Base-by-base conservation (phyloP, 202 grass and related monocot species). In the Sporobolus alterniflorus region DNA sequence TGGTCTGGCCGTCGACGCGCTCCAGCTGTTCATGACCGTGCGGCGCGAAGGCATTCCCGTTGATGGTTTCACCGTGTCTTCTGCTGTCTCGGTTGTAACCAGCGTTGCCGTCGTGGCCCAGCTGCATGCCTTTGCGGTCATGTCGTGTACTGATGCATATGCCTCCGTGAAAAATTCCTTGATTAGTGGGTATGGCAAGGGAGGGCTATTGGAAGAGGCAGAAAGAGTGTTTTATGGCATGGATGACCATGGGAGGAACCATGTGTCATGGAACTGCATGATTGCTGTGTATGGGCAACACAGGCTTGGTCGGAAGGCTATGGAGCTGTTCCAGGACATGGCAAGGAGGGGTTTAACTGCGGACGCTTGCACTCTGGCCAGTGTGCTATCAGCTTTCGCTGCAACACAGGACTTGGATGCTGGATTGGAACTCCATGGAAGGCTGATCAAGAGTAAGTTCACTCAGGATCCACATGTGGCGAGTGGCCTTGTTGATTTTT, bases 211-310 rank as follows among this genome's bases (percentile, higher is more conserved):
- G 43, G 44, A 64, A 34, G 41, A 48, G 26, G 60, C 60, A 0
- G 43, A 78, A 64, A 49, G 29, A 43, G 42, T 78, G 11, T 78
- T 78, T n/a, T 18, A 41, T 20, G 44, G 48, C 21, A 78, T 50
- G 59, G 28, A 7, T 49, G 59, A 50, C 28, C 32, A 31, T 15
- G 12, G 0, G 4, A 47, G 43, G 20, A 78, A 49, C 29, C 75
- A 78, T 78, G 75, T 78, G 60, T 50, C 60, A n/a, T 78, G 75
- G 75, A 78, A 78, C 43, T 78, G 75, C 61, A 78, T 78, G 43
- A 78, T 78, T 63, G 59, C 60, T 16, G 75, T 78, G 41, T 78
- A 65, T 25, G 75, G 75, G 11, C 75, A 65, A 7, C 75, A 78
- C 22, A 60, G 75, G 32, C 42, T 64, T 64, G 75, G 59, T 29